Evolutionary conservation across 306 rosid genomes (phyloP), one percentile per base, ranked within the genome.

Genomic region (Cucurbita ficifolia): DNA sequence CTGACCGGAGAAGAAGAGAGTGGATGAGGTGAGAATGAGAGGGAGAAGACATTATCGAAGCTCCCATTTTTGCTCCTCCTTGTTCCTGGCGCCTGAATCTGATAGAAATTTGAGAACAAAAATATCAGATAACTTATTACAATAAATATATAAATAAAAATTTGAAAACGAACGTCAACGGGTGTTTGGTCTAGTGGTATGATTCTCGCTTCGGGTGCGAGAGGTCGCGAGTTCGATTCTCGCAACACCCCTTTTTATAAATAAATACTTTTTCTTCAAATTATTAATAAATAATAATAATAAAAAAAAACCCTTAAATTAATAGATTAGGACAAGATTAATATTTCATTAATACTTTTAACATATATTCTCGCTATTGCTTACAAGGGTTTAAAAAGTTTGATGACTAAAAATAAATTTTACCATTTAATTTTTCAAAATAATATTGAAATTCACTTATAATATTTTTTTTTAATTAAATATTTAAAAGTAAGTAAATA

Each of bases 141-240:
- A 4, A 3, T 4, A 19, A 8, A 19, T 55, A 54, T 2, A 8
- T 8, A 8, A 2, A 7, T 19, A 18, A 0, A 18, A 19, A 3
- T 21, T 55, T 1, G 16, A 55, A 10, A 2, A 0, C 5, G 0
- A 55, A 9, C 0, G 9, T 55, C 14, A 10, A 11, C 7, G 72
- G 72, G 72, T 65, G 72, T 65, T 65, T 65, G 72, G 72, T 65
- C 72, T 65, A 65, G 72, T 65, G 72, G 72, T 65, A 65, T 65
- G 72, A 65, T 65, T 65, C 72, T 65, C 72, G 72, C 72, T 65
- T 65, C 72, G 72, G 72, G 72, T 65, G 72, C 72, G 72, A 62
- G 69, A 62, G 69, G 72, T 65, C 72, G 72, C 19, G 88, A 87
- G 91, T 87, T 87, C 91, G 91, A 87, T 87, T 87, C 91, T 87